Base-by-base conservation (phyloP, 2,329 filamentous ascomycete genomes). In the Colletotrichum liriopes region DNA sequence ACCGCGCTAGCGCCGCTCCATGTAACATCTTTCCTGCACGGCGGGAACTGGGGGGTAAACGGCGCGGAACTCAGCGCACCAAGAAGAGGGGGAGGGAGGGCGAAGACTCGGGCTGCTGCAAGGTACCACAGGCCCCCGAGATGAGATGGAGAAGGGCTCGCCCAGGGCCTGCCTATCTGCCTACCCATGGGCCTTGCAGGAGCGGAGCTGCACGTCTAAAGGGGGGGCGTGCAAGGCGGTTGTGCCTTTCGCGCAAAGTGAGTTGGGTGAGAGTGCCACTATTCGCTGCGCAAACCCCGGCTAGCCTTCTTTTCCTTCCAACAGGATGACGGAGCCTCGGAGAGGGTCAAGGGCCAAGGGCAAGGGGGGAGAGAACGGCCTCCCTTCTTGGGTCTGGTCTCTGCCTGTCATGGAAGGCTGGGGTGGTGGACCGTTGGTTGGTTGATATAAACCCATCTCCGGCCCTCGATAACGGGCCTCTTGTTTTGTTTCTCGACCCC, bases 361-460 rank as follows among this genome's bases (percentile, higher is more conserved):
- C 39, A 37, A 56, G 39, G 37, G 62, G 51, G 26, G 20, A 41
- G 52, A 9, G 59, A 63, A 54, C 45, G 32, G 54, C 63, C 67
- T 71, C 37, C 52, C 47, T 47, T 32, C 52, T 29, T 26, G 51
- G 51, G 41, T 43, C 52, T 65, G 51, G 56, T 37, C 56, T 56
- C 35, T 26, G 35, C 43, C 45, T 67, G 67, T 72, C 58, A 55
- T 52, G 59, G 39, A 69, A 16, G 29, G 14, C 69, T 20, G 59
- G 59, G 65, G 65, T 64, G 20, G 14, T 63, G 51, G 39, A 41
- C 58, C 41, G 65, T 69, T 73, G 71, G 71, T 73, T 73, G 71
- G 71, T 65, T 71, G 67, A 66, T 71, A 73, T 73, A 73, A 73
- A 73, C 43, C 65, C 71, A 60, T 71, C 49, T 61, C 61, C 23